Evolutionary conservation across 805 yeast species (phyloP).

Genomic region (Kuraishia capsulata): DNA sequence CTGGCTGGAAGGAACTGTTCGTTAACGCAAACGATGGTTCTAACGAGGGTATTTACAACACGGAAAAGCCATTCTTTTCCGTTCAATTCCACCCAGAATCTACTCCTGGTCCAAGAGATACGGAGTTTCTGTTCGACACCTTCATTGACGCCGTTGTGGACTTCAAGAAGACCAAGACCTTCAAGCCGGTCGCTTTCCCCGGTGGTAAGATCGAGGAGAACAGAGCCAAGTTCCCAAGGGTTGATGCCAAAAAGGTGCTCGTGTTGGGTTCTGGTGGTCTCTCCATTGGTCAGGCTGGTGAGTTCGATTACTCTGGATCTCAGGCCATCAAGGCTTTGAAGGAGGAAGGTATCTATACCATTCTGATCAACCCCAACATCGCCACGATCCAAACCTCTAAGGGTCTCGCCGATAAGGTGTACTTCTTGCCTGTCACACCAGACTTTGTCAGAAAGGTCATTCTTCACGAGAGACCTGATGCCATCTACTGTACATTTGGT

Average conservation of each 20-base stretch:
- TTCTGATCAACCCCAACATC: constrained; percentile 93
- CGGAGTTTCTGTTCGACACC: constrained; percentile 92
- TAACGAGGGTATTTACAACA: constrained; percentile 95
- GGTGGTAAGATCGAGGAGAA: constrained; percentile 77
- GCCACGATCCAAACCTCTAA: constrained; percentile 98
- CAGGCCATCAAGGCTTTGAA: constrained; percentile 98
- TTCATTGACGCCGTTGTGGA: constrained; percentile 77
- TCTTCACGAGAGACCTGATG: constrained; percentile 91
- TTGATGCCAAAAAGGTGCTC: constrained; percentile 81
- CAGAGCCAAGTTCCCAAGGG: constrained; percentile 66
- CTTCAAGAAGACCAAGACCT: constrained; percentile 41
- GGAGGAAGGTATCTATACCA: constrained; percentile 95
- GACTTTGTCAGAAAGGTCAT: constrained; percentile 96
- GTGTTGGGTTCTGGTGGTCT: constrained; percentile 97
- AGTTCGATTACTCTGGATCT: constrained; percentile 96
- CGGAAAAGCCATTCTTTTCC: constrained; percentile 82
- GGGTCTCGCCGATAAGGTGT: constrained; percentile 96
- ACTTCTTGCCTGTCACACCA: constrained; percentile 94
- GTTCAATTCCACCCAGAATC: constrained; percentile 99
- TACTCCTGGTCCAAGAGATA: constrained; percentile 98
- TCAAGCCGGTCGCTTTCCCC: constrained; percentile 80
- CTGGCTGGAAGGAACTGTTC: constrained; percentile 90
- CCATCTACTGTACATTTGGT: constrained; percentile 95
- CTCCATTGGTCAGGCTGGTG: constrained; percentile 99
- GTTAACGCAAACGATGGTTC: constrained; percentile 96